Percentiles rank a stretch among this genome's conserved stretches.
phyloP scores from a whole-genome alignment of 1,139 yeast species.

The Nematodospora anomalae region DNA sequence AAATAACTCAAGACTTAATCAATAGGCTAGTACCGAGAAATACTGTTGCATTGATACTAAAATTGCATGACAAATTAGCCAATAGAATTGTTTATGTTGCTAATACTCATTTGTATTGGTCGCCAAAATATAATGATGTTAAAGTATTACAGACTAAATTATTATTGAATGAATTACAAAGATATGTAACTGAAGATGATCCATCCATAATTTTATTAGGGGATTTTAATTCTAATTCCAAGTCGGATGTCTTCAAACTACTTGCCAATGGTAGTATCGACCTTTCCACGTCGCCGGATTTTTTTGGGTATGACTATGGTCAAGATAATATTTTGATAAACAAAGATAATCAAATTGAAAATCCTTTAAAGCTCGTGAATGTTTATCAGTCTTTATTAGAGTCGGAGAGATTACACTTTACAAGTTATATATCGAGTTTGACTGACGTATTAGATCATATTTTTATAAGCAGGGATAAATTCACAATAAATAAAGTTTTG shows the following conservation, averaged over 20 bases:
- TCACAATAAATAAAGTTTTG: conserved; percentile 19
- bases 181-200: conserved; percentile 18
- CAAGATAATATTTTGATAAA: conserved; percentile 24
- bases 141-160: conserved; percentile 55
- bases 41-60: conserved; percentile 54
- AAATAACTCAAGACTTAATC: conserved; percentile 36
- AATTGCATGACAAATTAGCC: conserved; percentile 42
- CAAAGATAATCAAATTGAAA: conserved; percentile 15
- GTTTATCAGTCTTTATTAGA: conserved; percentile 22
- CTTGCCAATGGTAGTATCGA: conserved; percentile 37
- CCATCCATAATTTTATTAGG: conserved; percentile 39
- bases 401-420: conserved; percentile 33
- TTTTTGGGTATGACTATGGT: conserved; percentile 34
- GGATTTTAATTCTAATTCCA: conserved; percentile 54
- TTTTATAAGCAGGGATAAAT: conserved; percentile 46
- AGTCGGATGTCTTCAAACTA: conserved; percentile 48
- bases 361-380: conserved; percentile 23
- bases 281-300: conserved; percentile 24
- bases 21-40: conserved; percentile 47
- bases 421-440: conserved; percentile 51
- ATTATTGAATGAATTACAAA: conserved; percentile 32
- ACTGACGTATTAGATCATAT: conserved; percentile 58
- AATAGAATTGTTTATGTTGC: conserved; percentile 43
- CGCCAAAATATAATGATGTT: conserved; percentile 50
- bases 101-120: conserved; percentile 65